A percentile compares a stretch with the other conserved stretches of the same genome.
These are phyloP conservation scores for Colletotrichum eleusines DNA, from an alignment of 2,329 filamentous ascomycete genomes.

Conservation along the genomic window DNA sequence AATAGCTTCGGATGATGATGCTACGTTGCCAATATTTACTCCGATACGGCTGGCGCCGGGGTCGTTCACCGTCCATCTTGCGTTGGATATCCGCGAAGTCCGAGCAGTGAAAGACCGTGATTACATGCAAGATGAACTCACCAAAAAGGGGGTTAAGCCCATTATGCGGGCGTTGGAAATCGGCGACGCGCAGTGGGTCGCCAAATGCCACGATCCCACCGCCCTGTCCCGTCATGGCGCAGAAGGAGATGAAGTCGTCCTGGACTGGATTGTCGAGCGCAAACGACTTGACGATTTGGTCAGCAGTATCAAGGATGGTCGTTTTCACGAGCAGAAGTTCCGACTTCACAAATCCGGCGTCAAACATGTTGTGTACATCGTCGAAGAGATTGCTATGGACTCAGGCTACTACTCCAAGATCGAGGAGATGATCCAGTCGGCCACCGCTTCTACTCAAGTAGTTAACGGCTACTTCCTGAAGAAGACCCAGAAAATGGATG, in stretches of 20 bases:
- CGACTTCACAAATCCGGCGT: slow-evolving; percentile 78
- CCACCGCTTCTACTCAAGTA: slow-evolving; percentile 82
- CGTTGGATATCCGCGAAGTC: slow-evolving; percentile 82
- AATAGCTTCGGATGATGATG: slow-evolving; percentile 46
- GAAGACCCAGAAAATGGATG: slow-evolving; percentile 79
- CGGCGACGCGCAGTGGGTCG: slow-evolving; percentile 84
- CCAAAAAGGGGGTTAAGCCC: slow-evolving; percentile 73
- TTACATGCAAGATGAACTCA: slow-evolving; percentile 80
- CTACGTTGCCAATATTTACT: slow-evolving; percentile 60
- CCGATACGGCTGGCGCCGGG: slow-evolving; percentile 73
- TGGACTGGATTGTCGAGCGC: slow-evolving; percentile 85
- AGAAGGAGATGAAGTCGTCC: slow-evolving; percentile 76
- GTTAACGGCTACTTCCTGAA: slow-evolving; percentile 85
- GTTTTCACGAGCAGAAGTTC: slow-evolving; percentile 89
- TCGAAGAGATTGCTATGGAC: slow-evolving; percentile 78
- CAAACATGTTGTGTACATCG: slow-evolving; percentile 82
- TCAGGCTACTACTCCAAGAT: slow-evolving; percentile 66
- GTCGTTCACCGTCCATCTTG: slow-evolving; percentile 77
- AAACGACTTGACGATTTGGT: slow-evolving; percentile 85
- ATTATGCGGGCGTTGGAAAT: slow-evolving; percentile 77
- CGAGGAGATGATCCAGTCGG: slow-evolving; percentile 76
- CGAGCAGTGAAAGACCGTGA: slow-evolving; percentile 79
- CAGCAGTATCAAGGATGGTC: slow-evolving; percentile 83
- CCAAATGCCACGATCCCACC: slow-evolving; percentile 73
- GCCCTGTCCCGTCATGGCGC: slow-evolving; percentile 68